phyloP scores from a whole-genome alignment of 129 eudicot species.

The Erigeron canadensis region DNA sequence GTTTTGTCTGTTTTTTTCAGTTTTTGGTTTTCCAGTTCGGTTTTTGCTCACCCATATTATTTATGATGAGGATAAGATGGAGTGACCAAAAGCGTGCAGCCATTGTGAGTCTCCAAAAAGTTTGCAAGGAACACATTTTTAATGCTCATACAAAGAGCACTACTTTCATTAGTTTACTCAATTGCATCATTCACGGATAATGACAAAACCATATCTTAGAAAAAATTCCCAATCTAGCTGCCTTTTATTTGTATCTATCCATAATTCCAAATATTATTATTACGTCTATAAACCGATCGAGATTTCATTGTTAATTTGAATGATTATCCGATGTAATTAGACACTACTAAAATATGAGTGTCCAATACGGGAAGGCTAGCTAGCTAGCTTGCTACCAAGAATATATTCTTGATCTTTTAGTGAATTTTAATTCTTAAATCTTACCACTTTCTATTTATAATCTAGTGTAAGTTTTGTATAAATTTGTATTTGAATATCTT shows the following conservation, averaged over 20 bases:
- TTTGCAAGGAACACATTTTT: slow-evolving; percentile 24
- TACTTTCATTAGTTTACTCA: slow-evolving; percentile 35
- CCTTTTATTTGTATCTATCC: slow-evolving; percentile 33
- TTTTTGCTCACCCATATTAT: too few species aligned
- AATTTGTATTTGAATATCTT: too few species aligned
- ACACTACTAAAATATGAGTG: too few species aligned
- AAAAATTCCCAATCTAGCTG: slow-evolving; percentile 25
- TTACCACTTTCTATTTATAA: too few species aligned
- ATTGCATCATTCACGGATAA: slow-evolving; percentile 21
- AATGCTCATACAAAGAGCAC: slow-evolving; percentile 42
- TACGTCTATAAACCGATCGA: neutral
- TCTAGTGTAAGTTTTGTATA: too few species aligned
- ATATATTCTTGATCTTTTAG: too few species aligned
- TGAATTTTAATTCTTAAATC: too few species aligned
- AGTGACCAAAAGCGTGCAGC: slow-evolving; percentile 32
- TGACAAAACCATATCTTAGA: slow-evolving; percentile 36
- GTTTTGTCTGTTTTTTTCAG: too few species aligned
- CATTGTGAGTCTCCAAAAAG: slow-evolving; percentile 29
- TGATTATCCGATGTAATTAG: too few species aligned
- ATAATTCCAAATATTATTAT: neutral
- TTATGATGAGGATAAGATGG: slow-evolving; percentile 37
- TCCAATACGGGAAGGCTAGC: neutral
- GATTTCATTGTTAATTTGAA: too few species aligned
- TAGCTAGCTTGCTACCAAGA: too few species aligned
- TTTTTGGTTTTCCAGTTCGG: too few species aligned